Evolutionary conservation across 2,329 filamentous ascomycete genomes (phyloP).

Genomic region (Diaporthe vaccinii): DNA sequence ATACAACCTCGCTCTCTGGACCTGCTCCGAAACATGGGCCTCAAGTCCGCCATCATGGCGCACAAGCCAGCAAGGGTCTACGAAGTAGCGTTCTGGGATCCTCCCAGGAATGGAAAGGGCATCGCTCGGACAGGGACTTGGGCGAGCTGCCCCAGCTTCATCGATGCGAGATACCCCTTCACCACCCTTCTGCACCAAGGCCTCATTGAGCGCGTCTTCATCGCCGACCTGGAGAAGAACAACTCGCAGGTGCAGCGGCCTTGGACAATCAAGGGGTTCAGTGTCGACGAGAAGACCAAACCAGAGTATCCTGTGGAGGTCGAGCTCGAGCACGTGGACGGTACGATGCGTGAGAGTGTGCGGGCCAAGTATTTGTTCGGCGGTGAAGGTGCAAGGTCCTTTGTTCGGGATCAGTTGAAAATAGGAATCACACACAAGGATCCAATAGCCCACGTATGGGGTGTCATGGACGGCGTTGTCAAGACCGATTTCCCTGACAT

Average conservation of each 20-base stretch:
- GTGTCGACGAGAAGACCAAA: conserved; percentile 67
- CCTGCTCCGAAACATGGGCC: conserved; percentile 87
- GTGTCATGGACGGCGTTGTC: conserved; percentile 81
- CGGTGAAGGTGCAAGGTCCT: conserved; percentile 78
- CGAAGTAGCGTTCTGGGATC: conserved; percentile 82
- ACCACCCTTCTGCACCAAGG: conserved; percentile 81
- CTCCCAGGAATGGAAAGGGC: conserved; percentile 65
- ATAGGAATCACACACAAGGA: conserved; percentile 81
- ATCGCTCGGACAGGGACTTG: conserved; percentile 79
- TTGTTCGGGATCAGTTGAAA: conserved; percentile 72
- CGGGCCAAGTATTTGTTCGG: conserved; percentile 79
- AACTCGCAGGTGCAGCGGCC: conserved; percentile 72
- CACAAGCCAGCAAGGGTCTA: conserved; percentile 89
- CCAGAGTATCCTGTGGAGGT: conserved; percentile 85
- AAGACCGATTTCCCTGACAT: conserved; percentile 83
- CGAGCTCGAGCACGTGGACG: conserved; percentile 81
- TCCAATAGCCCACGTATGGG: conserved; percentile 80
- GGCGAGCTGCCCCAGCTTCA: conserved; percentile 90
- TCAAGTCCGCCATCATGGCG: conserved; percentile 90
- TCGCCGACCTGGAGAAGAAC: conserved; percentile 74
- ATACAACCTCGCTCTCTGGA: conserved; percentile 93
- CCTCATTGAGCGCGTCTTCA: conserved; percentile 78
- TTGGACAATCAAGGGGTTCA: conserved; percentile 74
- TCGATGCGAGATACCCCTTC: conserved; percentile 79
- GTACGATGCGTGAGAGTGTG: conserved; percentile 75